Evolutionary conservation across 1,139 yeast genomes (phyloP).

Genomic region (Blastobotrys buckinghamii): DNA sequence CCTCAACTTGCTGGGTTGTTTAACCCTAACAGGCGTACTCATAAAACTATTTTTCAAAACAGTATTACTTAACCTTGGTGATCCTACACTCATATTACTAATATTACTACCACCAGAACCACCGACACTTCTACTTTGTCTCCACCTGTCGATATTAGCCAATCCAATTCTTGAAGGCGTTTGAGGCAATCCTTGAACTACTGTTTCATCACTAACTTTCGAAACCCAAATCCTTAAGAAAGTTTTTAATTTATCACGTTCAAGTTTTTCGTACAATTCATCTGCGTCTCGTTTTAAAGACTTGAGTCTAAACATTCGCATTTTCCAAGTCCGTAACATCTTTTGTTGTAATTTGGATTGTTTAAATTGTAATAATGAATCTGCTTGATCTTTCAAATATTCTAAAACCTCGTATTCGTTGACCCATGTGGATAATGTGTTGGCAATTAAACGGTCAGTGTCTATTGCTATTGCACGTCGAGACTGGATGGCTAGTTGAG

Average conservation of each 20-base stretch:
- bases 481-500: not conserved
- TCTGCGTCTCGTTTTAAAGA: conserved; percentile 24
- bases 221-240: conserved; percentile 23
- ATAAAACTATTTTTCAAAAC: not conserved
- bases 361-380: conserved; percentile 13
- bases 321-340: conserved; percentile 23
- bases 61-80: conserved; percentile 14
- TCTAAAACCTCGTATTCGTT: not conserved
- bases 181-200: not conserved
- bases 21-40: conserved; percentile 1
- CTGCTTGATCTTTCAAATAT: conserved; percentile 14
- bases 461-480: conserved; percentile 10
- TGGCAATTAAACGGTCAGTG: conserved; percentile 4
- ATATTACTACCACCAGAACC: no score
- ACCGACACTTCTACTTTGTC: conserved; percentile 16
- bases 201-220: not conserved
- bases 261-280: conserved; percentile 18
- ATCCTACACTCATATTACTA: no score
- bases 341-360: conserved; percentile 14
- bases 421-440: conserved; percentile 11
- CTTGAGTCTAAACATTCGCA: conserved; percentile 21
- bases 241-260: conserved; percentile 18
- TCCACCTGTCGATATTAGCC: not conserved
- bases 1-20: no score
- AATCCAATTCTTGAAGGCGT: not conserved